A percentile compares a stretch with the other conserved stretches of the same genome.
These are phyloP conservation scores for Talaromyces marneffei DNA, from an alignment of 2,329 filamentous ascomycete species.

Conservation along the genomic window DNA sequence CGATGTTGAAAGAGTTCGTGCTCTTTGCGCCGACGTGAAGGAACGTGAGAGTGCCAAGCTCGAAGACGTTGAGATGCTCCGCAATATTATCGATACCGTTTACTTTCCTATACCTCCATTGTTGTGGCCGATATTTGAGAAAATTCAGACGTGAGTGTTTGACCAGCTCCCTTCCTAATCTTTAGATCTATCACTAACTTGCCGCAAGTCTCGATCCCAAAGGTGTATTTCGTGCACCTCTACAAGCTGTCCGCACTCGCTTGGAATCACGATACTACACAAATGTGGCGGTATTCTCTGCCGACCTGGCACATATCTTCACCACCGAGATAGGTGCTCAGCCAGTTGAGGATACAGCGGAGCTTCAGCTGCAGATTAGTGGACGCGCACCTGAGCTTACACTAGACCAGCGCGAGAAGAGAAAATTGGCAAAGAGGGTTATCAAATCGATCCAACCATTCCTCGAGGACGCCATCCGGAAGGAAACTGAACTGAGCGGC, in stretches of 20 bases:
- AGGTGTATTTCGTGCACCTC: slow-evolving; percentile 49
- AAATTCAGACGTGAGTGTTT: slow-evolving; percentile 67
- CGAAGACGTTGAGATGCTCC: slow-evolving; percentile 68
- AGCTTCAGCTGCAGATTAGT: slow-evolving; percentile 48
- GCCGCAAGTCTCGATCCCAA: slow-evolving; percentile 44
- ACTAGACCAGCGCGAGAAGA: slow-evolving; percentile 70
- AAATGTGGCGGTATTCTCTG: slow-evolving; percentile 56
- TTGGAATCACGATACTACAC: slow-evolving; percentile 54
- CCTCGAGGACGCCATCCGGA: slow-evolving; percentile 67
- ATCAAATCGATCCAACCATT: slow-evolving; percentile 74
- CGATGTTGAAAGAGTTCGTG: slow-evolving; percentile 71
- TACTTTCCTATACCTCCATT: slow-evolving; percentile 84
- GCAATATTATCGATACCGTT: slow-evolving; percentile 74
- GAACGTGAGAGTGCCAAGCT: slow-evolving; percentile 73
- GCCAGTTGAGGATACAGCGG: slow-evolving; percentile 40
- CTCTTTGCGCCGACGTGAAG: slow-evolving; percentile 64
- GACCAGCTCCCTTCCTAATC: not conserved
- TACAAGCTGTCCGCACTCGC: slow-evolving; percentile 49
- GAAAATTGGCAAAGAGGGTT: slow-evolving; percentile 82
- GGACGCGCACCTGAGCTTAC: slow-evolving; percentile 40
- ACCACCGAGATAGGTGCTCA: slow-evolving; percentile 49
- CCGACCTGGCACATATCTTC: slow-evolving; percentile 53
- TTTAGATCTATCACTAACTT: slow-evolving; percentile 18
- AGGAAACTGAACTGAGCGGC: slow-evolving; percentile 74
- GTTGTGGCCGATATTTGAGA: slow-evolving; percentile 71